Conservation (phyloP, 371 early-diverging fungal species). For the Apophysomyces trapeziformis region DNA sequence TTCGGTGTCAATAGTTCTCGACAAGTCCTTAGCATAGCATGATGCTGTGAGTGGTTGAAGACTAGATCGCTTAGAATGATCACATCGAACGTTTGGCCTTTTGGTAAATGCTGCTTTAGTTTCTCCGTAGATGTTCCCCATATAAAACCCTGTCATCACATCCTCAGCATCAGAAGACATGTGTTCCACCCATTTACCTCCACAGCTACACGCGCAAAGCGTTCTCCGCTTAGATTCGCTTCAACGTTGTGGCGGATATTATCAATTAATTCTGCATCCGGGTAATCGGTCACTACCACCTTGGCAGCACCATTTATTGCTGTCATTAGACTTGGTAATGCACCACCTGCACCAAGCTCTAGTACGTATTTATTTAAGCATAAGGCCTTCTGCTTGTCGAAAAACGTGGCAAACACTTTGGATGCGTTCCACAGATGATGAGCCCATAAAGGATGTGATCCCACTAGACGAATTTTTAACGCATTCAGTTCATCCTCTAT, state of each 20-base stretch:
- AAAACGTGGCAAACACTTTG: slow-evolving; percentile 75
- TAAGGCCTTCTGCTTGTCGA: slow-evolving; percentile 69
- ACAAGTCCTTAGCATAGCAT: slow-evolving; percentile 70
- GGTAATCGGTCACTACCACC: slow-evolving; percentile 91
- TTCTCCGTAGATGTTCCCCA: slow-evolving; percentile 81
- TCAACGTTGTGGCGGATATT: slow-evolving; percentile 76
- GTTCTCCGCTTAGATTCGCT: slow-evolving; percentile 35
- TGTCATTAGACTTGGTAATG: slow-evolving; percentile 82
- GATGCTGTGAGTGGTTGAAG: slow-evolving; percentile 89
- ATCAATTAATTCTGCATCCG: slow-evolving; percentile 78
- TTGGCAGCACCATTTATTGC: slow-evolving; percentile 75
- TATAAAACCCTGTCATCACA: slow-evolving; percentile 64
- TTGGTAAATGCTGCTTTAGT: slow-evolving; percentile 44
- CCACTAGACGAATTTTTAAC: slow-evolving; percentile 69
- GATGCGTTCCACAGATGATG: slow-evolving; percentile 94
- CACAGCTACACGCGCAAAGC: slow-evolving; percentile 23
- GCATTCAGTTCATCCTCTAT: slow-evolving; percentile 16
- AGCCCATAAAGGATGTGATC: slow-evolving; percentile 87
- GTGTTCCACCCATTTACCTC: slow-evolving; percentile 21
- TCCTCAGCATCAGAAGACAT: background rate
- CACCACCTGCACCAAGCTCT: slow-evolving; percentile 93
- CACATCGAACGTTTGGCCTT: slow-evolving; percentile 68
- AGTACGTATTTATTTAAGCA: slow-evolving; percentile 70
- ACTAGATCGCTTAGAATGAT: slow-evolving; percentile 89
- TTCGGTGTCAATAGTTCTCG: slow-evolving; percentile 61